Evolutionary conservation across 2,329 filamentous ascomycete species (phyloP), one percentile per base, ranked within the genome.

Genomic region (Fonsecaea multimorphosa): DNA sequence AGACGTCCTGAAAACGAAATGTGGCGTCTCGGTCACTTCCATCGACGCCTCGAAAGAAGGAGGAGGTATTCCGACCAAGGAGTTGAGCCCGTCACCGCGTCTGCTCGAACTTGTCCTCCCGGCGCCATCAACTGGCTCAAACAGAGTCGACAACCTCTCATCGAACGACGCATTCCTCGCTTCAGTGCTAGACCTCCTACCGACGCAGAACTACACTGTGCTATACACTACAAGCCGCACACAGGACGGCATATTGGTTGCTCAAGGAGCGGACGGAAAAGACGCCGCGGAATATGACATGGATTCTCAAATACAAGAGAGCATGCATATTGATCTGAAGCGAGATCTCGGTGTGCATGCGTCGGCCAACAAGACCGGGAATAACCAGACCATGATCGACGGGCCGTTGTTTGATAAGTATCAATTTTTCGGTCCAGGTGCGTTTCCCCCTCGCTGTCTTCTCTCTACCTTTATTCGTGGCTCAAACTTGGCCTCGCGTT

Each of bases 391-490:
- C 29, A 69, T 83, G 19, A 68, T 71, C 32, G 69, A 75, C 61
- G 74, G 71, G 8, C 73, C 75, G 24, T 79, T 96, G 51, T 98
- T 99, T 73, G 91, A 96, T 79, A 93, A 91, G 78, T 99, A 99
- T 78, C 91, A 97, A 76, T 98, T 93, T 81, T 90, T 99, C 72
- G 94, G 90, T 11, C 92, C 93, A 74, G 92, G 92, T 94, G 80
- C 73, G 85, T 81, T 14, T 31, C 57, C 31, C 31, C 16, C 51
- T 51, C 16, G 3, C 36, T 24, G 29, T 31, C 11, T 57, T 19
- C 46, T n/a, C 9, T 53, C 19, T 12, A 53, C 22, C 7, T 53
- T 38, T 40, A 19, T 24, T 31, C 19, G 19, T 9, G 1, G 24
- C 31, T 64, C 19, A 52, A 55, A 9, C 56, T 14, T 19, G 14